Conservation (phyloP, 2,329 filamentous ascomycete genomes). For the Fusarium sp. region DNA sequence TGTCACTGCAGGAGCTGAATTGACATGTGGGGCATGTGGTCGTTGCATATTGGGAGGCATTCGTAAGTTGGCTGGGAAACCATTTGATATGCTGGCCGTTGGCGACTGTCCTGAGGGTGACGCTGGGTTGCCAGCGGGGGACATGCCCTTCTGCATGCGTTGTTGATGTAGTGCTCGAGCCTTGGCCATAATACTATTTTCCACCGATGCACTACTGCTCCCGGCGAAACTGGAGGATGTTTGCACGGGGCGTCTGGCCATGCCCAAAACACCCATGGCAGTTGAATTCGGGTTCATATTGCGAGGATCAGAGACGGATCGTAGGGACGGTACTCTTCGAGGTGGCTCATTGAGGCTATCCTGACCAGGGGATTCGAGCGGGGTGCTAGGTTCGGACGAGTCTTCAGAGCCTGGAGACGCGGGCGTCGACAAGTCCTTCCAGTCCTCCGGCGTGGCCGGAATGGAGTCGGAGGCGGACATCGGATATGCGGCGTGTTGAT, state of each 20-base stretch:
- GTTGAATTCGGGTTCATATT: slow-evolving; percentile 87
- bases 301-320: slow-evolving; percentile 69
- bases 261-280: slow-evolving; percentile 80
- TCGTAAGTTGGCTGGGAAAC: slow-evolving; percentile 57
- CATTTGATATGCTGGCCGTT: slow-evolving; percentile 53
- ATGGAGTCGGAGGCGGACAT: slow-evolving; percentile 51
- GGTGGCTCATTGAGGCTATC: slow-evolving; percentile 51
- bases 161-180: slow-evolving; percentile 60
- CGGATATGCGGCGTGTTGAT: slow-evolving; percentile 13
- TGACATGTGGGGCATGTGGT: slow-evolving; percentile 61
- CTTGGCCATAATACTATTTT: slow-evolving; percentile 59
- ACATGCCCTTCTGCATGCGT: slow-evolving; percentile 58
- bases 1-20: slow-evolving; percentile 64
- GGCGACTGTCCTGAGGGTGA: slow-evolving; percentile 49
- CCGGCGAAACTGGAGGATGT: slow-evolving; percentile 52
- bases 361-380: slow-evolving; percentile 55
- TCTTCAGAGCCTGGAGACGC: slow-evolving; percentile 58
- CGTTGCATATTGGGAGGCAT: slow-evolving; percentile 56
- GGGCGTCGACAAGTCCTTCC: slow-evolving; percentile 52
- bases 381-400: slow-evolving; percentile 61
- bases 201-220: slow-evolving; percentile 46
- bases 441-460: slow-evolving; percentile 61
- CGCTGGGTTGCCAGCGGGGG: slow-evolving; percentile 46
- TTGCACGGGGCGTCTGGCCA: slow-evolving; percentile 64
- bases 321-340: slow-evolving; percentile 67